Evolutionary conservation across 495 filamentous ascomycete species (phyloP).

Genomic region (Aspergillus bertholletiae): DNA sequence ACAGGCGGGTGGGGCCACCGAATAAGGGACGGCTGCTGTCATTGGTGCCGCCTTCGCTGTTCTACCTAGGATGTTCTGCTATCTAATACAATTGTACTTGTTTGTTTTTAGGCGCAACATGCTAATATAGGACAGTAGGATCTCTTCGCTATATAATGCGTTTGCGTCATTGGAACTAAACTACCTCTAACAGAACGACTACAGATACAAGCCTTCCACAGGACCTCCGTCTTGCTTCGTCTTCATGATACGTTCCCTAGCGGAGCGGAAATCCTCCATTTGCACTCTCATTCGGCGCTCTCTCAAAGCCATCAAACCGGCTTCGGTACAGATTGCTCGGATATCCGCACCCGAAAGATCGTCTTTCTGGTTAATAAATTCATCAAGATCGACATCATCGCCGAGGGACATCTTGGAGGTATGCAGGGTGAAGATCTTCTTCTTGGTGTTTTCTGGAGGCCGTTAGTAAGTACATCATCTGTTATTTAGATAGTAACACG

Average conservation of each 20-base stretch:
- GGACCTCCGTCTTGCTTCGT: constrained; percentile 99
- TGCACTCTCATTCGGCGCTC: constrained; percentile 97
- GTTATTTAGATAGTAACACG: constrained; percentile 24
- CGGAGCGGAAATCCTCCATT: constrained; percentile 95
- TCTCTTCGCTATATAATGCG: constrained; percentile 12
- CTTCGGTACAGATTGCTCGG: constrained; percentile 97
- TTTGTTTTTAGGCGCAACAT: too few relatives aligned
- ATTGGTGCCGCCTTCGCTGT: too few relatives aligned
- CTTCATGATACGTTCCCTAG: constrained; percentile 92
- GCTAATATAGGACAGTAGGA: not conserved
- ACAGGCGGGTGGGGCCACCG: too few relatives aligned
- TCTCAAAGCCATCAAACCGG: constrained; percentile 89
- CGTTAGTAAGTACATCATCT: constrained; percentile 25
- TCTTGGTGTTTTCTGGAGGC: constrained; percentile 84
- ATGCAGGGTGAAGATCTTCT: constrained; percentile 99
- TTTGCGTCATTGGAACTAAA: constrained; percentile 6
- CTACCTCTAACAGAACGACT: constrained; percentile 30
- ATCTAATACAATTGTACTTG: too few relatives aligned
- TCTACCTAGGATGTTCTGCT: too few relatives aligned
- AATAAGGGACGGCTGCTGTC: too few relatives aligned
- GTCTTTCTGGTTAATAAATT: constrained; percentile 98
- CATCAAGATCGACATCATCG: constrained; percentile 93
- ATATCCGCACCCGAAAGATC: constrained; percentile 97
- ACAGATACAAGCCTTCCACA: constrained; percentile 93
- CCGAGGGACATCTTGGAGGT: constrained; percentile 98